Conservation (phyloP, 139 green algal species). For the Closterium sp. region DNA sequence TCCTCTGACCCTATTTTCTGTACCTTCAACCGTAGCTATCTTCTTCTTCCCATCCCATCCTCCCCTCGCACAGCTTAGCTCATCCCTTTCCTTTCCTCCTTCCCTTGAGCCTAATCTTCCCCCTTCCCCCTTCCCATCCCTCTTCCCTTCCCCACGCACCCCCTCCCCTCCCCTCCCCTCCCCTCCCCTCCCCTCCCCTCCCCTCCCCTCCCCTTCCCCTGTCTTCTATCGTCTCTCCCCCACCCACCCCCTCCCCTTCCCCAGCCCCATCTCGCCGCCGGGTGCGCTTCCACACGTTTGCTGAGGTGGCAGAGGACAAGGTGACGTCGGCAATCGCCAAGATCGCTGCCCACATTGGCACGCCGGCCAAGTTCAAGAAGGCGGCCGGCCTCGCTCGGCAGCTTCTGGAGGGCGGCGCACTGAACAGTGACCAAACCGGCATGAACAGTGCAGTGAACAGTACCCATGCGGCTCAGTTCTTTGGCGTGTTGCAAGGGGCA, state of each 20-base stretch:
- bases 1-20: too few species aligned
- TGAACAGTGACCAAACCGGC: background rate
- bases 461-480: background rate
- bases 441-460: too few species aligned
- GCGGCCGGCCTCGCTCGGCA: slow-evolving; percentile 26
- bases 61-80: too few species aligned
- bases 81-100: background rate
- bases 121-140: background rate
- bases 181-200: too few species aligned
- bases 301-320: background rate
- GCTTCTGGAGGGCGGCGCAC: slow-evolving; percentile 14
- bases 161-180: background rate
- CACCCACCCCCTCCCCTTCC: background rate
- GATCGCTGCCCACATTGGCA: slow-evolving; percentile 37
- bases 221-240: background rate
- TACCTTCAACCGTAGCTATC: too few species aligned
- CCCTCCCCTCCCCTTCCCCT: too few species aligned
- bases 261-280: background rate
- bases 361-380: slow-evolving; percentile 30
- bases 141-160: background rate
- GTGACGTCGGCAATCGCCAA: slow-evolving; percentile 15
- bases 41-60: too few species aligned
- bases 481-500: slow-evolving; percentile 13
- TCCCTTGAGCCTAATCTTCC: background rate
- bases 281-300: background rate